Conservation (phyloP, 805 yeast species). For the Tetrapisispora nanseiensis region DNA sequence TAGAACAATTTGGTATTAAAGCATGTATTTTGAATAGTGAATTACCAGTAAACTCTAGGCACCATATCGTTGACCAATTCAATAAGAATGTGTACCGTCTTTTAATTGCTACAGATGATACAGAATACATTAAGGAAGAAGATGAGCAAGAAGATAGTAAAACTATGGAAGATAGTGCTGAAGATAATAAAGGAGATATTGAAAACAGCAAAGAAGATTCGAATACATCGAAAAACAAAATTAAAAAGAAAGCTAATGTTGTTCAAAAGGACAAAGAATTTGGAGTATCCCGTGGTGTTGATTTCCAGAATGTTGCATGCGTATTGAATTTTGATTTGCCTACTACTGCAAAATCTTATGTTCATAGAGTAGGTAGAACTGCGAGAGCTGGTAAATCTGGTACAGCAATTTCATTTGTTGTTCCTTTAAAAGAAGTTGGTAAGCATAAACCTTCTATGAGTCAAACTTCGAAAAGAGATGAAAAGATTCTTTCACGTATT, state of each 20-base stretch:
- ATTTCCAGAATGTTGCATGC: slow-evolving; percentile 91
- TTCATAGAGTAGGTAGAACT: slow-evolving; percentile 93
- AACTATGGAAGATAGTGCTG: slow-evolving; percentile 9
- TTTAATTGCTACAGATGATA: slow-evolving; percentile 91
- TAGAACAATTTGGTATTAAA: slow-evolving; percentile 90
- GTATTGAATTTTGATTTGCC: slow-evolving; percentile 94
- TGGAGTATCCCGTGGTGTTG: slow-evolving; percentile 95
- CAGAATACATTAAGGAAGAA: slow-evolving; percentile 46
- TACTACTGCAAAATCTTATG: slow-evolving; percentile 75
- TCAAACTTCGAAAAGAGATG: slow-evolving; percentile 68
- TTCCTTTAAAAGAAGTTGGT: slow-evolving; percentile 73
- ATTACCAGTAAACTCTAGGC: slow-evolving; percentile 82
- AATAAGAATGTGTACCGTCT: slow-evolving; percentile 80
- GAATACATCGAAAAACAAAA: slow-evolving; percentile 2
- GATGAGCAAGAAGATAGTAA: slow-evolving; percentile 31
- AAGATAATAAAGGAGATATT: slow-evolving; percentile 8
- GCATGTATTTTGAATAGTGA: slow-evolving; percentile 86
- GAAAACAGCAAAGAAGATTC: slow-evolving; percentile 12
- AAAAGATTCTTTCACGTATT: slow-evolving; percentile 69
- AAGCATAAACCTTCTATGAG: slow-evolving; percentile 76
- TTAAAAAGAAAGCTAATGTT: slow-evolving; percentile 16
- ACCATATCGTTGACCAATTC: slow-evolving; percentile 92
- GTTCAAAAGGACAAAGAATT: slow-evolving; percentile 59
- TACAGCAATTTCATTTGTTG: slow-evolving; percentile 86
- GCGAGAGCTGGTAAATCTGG: slow-evolving; percentile 97